These are phyloP conservation scores for Saccharomyces hybrid DNA, from an alignment of 1,139 yeast species.

Conservation along the genomic window DNA sequence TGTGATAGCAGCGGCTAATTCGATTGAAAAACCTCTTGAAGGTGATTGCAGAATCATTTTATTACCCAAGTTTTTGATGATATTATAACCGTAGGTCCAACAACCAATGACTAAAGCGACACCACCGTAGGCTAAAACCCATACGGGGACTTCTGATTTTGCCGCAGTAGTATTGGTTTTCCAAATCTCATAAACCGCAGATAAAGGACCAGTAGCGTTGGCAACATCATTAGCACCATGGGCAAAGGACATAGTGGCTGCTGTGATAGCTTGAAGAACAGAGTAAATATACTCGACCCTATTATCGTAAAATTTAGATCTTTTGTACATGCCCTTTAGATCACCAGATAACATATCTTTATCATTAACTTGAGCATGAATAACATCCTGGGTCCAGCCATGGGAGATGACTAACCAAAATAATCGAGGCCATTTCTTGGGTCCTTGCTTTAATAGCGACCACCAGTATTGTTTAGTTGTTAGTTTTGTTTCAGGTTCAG, in stretches of 20 bases:
- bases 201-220: conserved; percentile 70
- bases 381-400: conserved; percentile 61
- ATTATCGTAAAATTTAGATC: conserved; percentile 62
- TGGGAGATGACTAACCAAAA: conserved; percentile 45
- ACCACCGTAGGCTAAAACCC: conserved; percentile 68
- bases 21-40: conserved; percentile 71
- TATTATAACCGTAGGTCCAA: conserved; percentile 68
- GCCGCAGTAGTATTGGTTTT: conserved; percentile 39
- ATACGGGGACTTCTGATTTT: conserved; percentile 57
- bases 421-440: conserved; percentile 48
- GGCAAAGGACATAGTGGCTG: conserved; percentile 75
- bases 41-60: conserved; percentile 72
- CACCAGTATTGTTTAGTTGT: conserved; percentile 42
- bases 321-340: conserved; percentile 45
- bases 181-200: conserved; percentile 63
- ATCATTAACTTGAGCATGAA: conserved; percentile 40
- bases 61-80: conserved; percentile 68
- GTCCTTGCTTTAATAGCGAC: conserved; percentile 38
- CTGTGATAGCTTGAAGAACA: conserved; percentile 63
- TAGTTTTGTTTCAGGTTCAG: conserved; percentile 23
- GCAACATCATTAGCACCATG: conserved; percentile 80
- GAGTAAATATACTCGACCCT: conserved; percentile 66
- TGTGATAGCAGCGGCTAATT: conserved; percentile 72
- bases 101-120: conserved; percentile 59
- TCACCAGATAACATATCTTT: conserved; percentile 31